Percentiles rank a stretch among this genome's conserved stretches.
Conservation (phyloP, 2,329 filamentous ascomycete genomes). For the Colletotrichum brevisporum region DNA sequence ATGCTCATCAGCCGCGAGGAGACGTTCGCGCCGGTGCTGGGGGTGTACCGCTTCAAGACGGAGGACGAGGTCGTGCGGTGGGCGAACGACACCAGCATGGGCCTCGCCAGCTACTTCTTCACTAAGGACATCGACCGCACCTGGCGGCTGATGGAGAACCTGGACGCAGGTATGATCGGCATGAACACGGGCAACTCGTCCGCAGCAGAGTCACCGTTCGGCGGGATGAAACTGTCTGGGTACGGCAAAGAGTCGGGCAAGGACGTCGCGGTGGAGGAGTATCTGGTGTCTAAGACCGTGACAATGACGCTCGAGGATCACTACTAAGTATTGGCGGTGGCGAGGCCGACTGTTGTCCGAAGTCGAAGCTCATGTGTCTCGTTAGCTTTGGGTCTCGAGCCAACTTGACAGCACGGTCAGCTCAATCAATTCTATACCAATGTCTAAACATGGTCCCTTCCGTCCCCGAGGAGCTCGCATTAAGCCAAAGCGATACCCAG, state of each 20-base stretch:
- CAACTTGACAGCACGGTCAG: too few species aligned
- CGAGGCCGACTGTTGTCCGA: too few species aligned
- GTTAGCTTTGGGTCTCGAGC: too few species aligned
- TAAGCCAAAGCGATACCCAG: too few species aligned
- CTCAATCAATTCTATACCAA: too few species aligned
- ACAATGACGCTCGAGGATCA: constrained; percentile 59
- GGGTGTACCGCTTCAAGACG: constrained; percentile 77
- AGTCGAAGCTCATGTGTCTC: too few species aligned
- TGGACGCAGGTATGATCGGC: constrained; percentile 78
- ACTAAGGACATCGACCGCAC: constrained; percentile 59
- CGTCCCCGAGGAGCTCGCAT: too few species aligned
- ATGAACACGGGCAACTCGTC: constrained; percentile 45
- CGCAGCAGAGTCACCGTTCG: constrained; percentile 61
- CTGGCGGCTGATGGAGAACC: constrained; percentile 60
- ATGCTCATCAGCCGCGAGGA: constrained; percentile 80
- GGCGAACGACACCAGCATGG: constrained; percentile 78
- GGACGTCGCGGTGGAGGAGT: constrained; percentile 62
- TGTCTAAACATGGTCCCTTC: too few species aligned
- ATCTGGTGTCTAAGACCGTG: constrained; percentile 60
- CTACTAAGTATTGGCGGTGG: constrained; percentile 43
- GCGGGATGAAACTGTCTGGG: constrained; percentile 63
- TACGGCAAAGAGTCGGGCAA: constrained; percentile 64
- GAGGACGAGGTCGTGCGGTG: constrained; percentile 80
- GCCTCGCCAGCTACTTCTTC: constrained; percentile 83
- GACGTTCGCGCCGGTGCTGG: constrained; percentile 82